A percentile compares a stretch with the other conserved stretches of the same genome.
Conservation (phyloP, 352 stramenopile genomes). For the Pythium rishiriense region DNA sequence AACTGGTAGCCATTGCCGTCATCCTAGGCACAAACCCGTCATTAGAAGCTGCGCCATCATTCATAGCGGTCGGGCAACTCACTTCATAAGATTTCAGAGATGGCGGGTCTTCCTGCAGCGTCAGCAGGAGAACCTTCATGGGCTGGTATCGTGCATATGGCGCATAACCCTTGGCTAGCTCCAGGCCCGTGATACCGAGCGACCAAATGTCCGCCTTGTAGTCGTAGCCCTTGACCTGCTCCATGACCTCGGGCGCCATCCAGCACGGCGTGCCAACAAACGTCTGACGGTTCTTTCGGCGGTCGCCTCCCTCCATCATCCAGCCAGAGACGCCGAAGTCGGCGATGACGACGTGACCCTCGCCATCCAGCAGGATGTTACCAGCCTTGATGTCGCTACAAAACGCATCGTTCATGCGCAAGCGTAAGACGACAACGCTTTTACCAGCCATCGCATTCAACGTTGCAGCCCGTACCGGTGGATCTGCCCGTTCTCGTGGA, state of each 20-base stretch:
- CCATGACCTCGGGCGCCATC: slow-evolving; percentile 95
- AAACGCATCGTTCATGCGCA: too few species aligned
- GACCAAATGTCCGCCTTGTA: slow-evolving; percentile 99
- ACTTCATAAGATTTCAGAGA: slow-evolving; percentile 89
- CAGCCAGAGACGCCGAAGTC: slow-evolving; percentile 99
- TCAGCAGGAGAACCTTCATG: slow-evolving; percentile 98
- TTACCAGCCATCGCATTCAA: slow-evolving; percentile 39
- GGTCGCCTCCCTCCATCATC: slow-evolving; percentile 95
- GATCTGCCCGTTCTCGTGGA: slow-evolving; percentile 99
- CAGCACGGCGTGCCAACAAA: slow-evolving; percentile 98
- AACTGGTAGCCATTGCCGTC: slow-evolving; percentile 85
- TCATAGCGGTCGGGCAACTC: too few species aligned
- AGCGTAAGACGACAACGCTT: slow-evolving; percentile 28
- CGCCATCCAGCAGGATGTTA: slow-evolving; percentile 95
- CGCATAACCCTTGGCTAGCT: slow-evolving; percentile 98
- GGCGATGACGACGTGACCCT: slow-evolving; percentile 95
- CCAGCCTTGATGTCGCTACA: slow-evolving; percentile 96
- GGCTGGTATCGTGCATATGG: slow-evolving; percentile 97
- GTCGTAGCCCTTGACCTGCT: slow-evolving; percentile 89
- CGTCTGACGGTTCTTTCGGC: slow-evolving; percentile 94
- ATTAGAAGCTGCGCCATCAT: too few species aligned
- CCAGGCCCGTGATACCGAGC: slow-evolving; percentile 98
- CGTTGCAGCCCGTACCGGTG: slow-evolving; percentile 63
- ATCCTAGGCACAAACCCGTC: too few species aligned
- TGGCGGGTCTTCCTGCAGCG: slow-evolving; percentile 96